These are phyloP conservation scores for Monosporascus sp. DNA, from an alignment of 2,329 filamentous ascomycete species.

Conservation along the genomic window DNA sequence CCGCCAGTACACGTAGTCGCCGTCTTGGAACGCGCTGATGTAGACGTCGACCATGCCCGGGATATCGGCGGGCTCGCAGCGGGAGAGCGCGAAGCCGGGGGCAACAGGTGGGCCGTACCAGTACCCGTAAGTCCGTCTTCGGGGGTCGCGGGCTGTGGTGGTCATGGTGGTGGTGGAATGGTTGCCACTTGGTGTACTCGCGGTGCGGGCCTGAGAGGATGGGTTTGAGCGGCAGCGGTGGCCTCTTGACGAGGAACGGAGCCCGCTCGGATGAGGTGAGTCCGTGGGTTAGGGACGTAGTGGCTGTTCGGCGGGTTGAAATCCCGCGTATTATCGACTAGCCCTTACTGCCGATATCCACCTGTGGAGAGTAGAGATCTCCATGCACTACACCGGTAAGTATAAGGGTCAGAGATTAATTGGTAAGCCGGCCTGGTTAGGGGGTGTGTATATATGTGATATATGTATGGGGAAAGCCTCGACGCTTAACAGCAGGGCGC, in stretches of 20 bases:
- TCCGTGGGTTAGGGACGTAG: too few species aligned
- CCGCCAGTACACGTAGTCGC: conserved; percentile 26
- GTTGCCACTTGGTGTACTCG: too few species aligned
- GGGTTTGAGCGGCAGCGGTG: background rate
- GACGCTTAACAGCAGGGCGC: background rate
- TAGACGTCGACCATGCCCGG: conserved; percentile 11
- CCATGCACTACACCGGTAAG: too few species aligned
- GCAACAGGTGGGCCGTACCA: background rate
- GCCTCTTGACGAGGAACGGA: background rate
- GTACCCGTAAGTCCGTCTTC: too few species aligned
- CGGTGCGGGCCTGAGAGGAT: background rate
- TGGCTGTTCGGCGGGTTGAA: too few species aligned
- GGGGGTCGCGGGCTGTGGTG: background rate
- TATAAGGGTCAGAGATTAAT: too few species aligned
- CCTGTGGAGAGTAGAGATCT: too few species aligned
- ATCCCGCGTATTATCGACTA: too few species aligned
- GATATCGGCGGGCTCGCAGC: conserved; percentile 8
- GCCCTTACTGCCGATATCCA: too few species aligned
- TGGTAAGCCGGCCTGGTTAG: too few species aligned
- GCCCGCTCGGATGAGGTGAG: too few species aligned
- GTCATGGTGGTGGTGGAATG: background rate
- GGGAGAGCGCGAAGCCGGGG: conserved; percentile 3
- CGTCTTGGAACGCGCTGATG: conserved; percentile 19
- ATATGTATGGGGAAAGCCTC: background rate
- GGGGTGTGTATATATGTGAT: background rate